These are phyloP conservation scores for Monosporascus sp. DNA, from an alignment of 2,329 filamentous ascomycete genomes.

Conservation along the genomic window DNA sequence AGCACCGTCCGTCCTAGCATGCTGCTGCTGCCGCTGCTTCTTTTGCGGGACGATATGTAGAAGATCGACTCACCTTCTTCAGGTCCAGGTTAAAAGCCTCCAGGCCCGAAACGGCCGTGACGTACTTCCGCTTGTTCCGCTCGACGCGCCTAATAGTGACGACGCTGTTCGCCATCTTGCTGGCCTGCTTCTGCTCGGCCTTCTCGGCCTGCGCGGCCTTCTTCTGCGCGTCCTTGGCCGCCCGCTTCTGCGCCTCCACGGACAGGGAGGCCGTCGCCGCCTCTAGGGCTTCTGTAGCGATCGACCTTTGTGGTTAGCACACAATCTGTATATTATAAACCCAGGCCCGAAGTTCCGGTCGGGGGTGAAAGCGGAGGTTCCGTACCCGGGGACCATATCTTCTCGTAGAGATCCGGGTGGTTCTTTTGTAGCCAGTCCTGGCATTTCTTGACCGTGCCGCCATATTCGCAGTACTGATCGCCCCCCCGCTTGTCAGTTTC, in stretches of 20 bases:
- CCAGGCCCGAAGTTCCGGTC: no score
- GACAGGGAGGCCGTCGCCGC: conserved; percentile 82
- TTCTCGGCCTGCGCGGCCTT: conserved; percentile 93
- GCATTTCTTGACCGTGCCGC: conserved; percentile 93
- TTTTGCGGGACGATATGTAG: no score
- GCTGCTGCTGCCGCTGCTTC: no score
- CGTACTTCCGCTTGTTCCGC: conserved; percentile 95
- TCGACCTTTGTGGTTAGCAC: conserved; percentile 1
- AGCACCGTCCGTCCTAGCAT: no score
- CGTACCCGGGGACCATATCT: conserved; percentile 81
- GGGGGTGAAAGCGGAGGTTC: neutral
- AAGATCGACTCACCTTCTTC: conserved; percentile 59
- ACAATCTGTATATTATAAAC: no score
- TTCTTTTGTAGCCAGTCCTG: conserved; percentile 86
- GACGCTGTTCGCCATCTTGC: conserved; percentile 75
- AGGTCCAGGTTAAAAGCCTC: conserved; percentile 88
- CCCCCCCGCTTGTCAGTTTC: neutral
- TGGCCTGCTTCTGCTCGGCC: conserved; percentile 75
- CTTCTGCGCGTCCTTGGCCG: conserved; percentile 93
- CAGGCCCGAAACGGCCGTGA: conserved; percentile 85
- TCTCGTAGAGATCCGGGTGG: conserved; percentile 67
- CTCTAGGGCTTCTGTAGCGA: conserved; percentile 64
- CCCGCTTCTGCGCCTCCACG: conserved; percentile 87
- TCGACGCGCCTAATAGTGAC: conserved; percentile 94
- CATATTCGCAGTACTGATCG: conserved; percentile 92